Percentiles rank a stretch among this genome's conserved stretches.
Conservation (phyloP, 2,329 filamentous ascomycete genomes). For the Hypoxylon sp. region DNA sequence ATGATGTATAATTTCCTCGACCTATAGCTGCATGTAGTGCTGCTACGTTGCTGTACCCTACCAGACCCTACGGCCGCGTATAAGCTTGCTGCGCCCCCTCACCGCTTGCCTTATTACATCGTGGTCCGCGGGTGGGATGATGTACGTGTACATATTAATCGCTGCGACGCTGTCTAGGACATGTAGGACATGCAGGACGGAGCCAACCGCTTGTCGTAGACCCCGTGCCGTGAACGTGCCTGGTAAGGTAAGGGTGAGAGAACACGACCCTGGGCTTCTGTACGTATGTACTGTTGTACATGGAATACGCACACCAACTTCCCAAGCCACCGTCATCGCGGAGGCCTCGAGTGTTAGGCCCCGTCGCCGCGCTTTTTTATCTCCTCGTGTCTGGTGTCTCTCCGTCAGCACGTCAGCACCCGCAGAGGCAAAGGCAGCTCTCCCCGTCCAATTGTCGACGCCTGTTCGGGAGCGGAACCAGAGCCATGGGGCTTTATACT, state of each 20-base stretch:
- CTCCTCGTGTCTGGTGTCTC: not conserved
- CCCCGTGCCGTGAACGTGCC: constrained; percentile 30
- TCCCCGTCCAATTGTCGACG: not conserved
- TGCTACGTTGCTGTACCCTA: constrained; percentile 13
- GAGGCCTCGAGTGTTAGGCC: constrained; percentile 24
- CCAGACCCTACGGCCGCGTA: too few relatives aligned
- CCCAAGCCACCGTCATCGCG: constrained; percentile 31
- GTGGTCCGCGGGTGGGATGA: not conserved
- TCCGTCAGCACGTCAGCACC: constrained; percentile 29
- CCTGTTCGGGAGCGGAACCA: not conserved
- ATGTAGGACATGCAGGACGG: constrained; percentile 7
- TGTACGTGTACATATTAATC: not conserved
- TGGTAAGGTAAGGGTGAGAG: too few relatives aligned
- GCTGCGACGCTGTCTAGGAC: too few relatives aligned
- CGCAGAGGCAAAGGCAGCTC: not conserved
- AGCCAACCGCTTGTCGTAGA: constrained; percentile 5
- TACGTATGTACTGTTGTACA: constrained; percentile 4
- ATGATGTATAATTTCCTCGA: too few relatives aligned
- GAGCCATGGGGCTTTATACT: not conserved
- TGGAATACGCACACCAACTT: constrained; percentile 15
- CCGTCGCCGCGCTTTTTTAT: not conserved
- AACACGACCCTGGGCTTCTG: too few relatives aligned
- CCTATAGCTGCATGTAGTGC: not conserved
- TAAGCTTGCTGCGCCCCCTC: constrained; percentile 29
- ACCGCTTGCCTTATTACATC: constrained; percentile 24